These are phyloP conservation scores for Saprolegnia parasitica DNA, from an alignment of 352 stramenopile genomes.

Conservation along the genomic window DNA sequence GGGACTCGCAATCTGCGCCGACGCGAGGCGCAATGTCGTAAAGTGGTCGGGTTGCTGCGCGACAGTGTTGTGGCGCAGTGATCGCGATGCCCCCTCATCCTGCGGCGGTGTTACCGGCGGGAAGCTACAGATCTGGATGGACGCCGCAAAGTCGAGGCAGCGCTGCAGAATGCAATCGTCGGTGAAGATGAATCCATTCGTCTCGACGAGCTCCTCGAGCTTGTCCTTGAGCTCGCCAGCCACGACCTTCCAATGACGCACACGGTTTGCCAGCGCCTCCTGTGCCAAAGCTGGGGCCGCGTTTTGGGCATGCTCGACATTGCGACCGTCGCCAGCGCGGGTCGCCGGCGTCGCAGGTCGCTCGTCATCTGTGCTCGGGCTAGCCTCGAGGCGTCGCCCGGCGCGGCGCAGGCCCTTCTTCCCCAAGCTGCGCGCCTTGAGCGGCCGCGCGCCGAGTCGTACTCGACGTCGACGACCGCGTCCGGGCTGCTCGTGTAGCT, in stretches of 20 bases:
- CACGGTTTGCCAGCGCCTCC: neutral
- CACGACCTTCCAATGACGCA: neutral
- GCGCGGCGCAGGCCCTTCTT: neutral
- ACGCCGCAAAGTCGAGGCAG: slow-evolving; percentile 26
- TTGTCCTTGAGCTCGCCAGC: slow-evolving; percentile 1
- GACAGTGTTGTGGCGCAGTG: neutral
- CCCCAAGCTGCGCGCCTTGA: neutral
- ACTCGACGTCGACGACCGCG: neutral
- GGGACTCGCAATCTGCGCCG: neutral
- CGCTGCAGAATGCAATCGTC: slow-evolving; percentile 9
- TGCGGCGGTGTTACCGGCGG: neutral
- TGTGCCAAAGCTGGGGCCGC: neutral
- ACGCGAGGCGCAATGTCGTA: neutral
- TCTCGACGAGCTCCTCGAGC: neutral
- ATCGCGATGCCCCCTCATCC: neutral
- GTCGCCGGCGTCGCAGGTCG: neutral
- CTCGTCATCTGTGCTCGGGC: too few species aligned
- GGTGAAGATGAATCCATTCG: slow-evolving; percentile 17
- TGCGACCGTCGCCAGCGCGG: neutral
- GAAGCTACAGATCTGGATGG: slow-evolving; percentile 12
- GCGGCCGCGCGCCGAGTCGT: neutral
- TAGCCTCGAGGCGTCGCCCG: too few species aligned
- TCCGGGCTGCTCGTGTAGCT: slow-evolving; percentile 8
- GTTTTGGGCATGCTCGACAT: slow-evolving; percentile 1
- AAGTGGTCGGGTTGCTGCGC: neutral